Base-by-base conservation (phyloP, 441 rosid species). In the Erodium texanum region DNA sequence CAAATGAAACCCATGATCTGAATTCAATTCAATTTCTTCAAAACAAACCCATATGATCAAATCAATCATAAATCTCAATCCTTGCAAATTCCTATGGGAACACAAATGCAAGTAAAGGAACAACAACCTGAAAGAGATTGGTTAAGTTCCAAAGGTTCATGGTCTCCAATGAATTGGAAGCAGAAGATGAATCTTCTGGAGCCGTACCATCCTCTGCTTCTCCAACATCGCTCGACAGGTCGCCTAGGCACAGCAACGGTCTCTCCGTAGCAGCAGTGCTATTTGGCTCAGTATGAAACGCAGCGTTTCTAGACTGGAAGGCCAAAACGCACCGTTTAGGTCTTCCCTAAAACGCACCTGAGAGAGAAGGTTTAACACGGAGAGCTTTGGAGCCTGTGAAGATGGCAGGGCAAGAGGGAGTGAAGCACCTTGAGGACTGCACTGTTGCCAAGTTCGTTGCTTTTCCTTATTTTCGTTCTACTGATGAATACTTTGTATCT, bases 191-290 rank as follows among this genome's bases (percentile, higher is more conserved):
- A 68, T 29, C 52, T 64, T 41, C 66, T 23, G 76, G 7, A 0
- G 82, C 45, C 3, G 69, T n/a, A 48, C 14, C 45, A 19, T 56
- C 62, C 5, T 81, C 67, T 15, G 74, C 86, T 59, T 79, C 88
- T 52, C 71, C 90, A 5, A 92, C 86, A 70, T 92, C 97, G 80
- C 85, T 82, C 45, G 90, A 82, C 76, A 90, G 85, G 86, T 92
- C 98, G 15, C 92, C 96, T 5, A 90, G 83, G 75, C 87, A 82
- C 2, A 93, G 80, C 75, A 90, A 76, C 27, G 98, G 98, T 36
- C 10, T 36, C 43, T 36, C 43, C 43, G 6, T 9, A 38, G 11
- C 45, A 38, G 11, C 0, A 38, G 3, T 3, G 38, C 38, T 34
- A 34, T 34, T 34, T 38, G 45, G 45, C 11, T 38, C 45, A n/a